Evolutionary conservation across 352 stramenopile genomes (phyloP).

Genomic region (Globisporangium rhizosaccharum): DNA sequence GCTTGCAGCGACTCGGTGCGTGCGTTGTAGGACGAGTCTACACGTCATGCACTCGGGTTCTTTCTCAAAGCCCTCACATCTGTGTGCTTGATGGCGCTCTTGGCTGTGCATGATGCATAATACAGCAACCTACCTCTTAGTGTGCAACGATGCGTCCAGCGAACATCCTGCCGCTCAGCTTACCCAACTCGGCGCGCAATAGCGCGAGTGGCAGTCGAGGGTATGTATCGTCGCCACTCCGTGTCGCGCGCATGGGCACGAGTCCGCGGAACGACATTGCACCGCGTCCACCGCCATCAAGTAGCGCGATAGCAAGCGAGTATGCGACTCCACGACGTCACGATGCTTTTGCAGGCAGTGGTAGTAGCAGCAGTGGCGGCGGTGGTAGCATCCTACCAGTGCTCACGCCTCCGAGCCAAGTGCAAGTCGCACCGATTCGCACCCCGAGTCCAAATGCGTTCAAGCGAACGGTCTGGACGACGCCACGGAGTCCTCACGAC

Average conservation of each 20-base stretch:
- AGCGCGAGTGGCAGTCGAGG: neutral
- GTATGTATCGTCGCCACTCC: constrained; percentile 10
- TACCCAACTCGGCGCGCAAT: constrained; percentile 2
- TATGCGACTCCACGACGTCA: constrained; percentile 14
- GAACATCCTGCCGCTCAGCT: constrained; percentile 4
- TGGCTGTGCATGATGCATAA: neutral
- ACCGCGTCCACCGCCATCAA: constrained; percentile 11
- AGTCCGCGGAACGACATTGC: constrained; percentile 27
- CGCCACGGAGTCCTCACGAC: constrained; percentile 18
- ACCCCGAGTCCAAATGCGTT: constrained; percentile 22
- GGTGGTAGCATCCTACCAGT: constrained; percentile 35
- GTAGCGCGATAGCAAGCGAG: constrained; percentile 1
- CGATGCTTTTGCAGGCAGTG: constrained; percentile 1
- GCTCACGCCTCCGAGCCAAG: constrained; percentile 15
- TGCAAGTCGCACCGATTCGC: constrained; percentile 4
- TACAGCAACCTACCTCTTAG: neutral
- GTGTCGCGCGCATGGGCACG: constrained; percentile 5
- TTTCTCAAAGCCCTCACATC: no score
- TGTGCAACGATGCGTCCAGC: constrained; percentile 7
- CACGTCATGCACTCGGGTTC: no score
- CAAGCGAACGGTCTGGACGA: constrained; percentile 45
- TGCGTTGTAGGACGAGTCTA: no score
- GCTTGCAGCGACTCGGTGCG: no score
- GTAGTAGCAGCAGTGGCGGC: neutral
- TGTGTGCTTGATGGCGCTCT: neutral